A percentile compares a stretch with the other conserved stretches of the same genome.
These are phyloP conservation scores for Zymoseptoria passerinii DNA, from an alignment of 2,329 filamentous ascomycete species.

Conservation along the genomic window DNA sequence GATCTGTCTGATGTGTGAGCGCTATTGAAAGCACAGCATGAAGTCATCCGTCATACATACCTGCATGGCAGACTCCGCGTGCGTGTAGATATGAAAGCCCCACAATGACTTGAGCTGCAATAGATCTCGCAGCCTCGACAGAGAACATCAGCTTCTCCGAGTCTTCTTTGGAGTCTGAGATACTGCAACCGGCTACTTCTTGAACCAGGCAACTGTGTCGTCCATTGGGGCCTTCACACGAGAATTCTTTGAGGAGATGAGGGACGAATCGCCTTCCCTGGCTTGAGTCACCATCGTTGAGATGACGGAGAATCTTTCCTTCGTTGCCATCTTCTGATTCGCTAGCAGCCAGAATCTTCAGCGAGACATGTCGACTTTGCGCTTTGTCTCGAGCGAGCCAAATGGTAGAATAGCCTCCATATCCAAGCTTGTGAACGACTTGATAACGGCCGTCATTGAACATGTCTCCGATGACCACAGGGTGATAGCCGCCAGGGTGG, in stretches of 20 bases:
- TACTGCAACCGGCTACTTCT: neutral
- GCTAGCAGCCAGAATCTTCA: constrained; percentile 1
- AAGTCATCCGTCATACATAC: too few species aligned
- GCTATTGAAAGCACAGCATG: too few species aligned
- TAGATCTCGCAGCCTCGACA: neutral
- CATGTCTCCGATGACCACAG: neutral
- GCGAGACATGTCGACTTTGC: neutral
- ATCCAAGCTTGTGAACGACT: constrained; percentile 5
- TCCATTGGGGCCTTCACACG: constrained; percentile 3
- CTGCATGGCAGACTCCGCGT: neutral
- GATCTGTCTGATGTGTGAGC: neutral
- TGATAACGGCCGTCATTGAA: constrained; percentile 1
- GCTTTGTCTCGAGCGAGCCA: constrained; percentile 3
- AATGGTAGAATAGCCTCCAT: constrained; percentile 6
- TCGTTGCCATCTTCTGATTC: neutral
- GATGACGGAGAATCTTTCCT: neutral
- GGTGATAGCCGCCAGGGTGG: neutral
- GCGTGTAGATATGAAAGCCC: constrained; percentile 1
- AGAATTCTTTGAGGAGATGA: constrained; percentile 2
- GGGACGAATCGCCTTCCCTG: neutral
- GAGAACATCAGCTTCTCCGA: neutral
- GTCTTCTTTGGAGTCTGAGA: neutral
- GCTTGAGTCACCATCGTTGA: neutral
- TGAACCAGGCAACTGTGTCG: constrained; percentile 1
- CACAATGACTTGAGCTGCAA: constrained; percentile 2